Evolutionary conservation across 1,284 basidiomycete genomes (phyloP).

Genomic region (Austropuccinia psidii): DNA sequence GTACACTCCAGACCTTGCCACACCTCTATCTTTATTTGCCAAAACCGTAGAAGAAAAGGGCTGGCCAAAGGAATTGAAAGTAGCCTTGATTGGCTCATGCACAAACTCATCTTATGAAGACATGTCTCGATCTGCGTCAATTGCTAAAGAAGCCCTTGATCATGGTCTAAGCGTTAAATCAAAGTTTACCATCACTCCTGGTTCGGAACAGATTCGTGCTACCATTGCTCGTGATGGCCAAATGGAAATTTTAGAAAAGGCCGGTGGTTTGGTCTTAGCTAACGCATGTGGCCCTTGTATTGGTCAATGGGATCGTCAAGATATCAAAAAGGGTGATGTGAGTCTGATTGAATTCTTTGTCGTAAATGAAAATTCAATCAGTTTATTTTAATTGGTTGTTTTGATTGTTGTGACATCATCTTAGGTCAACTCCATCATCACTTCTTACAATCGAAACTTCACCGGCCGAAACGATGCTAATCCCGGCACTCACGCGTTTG

Average conservation of each 20-base stretch:
- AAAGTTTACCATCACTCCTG: slow-evolving; percentile 95
- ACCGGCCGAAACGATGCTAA: slow-evolving; percentile 99
- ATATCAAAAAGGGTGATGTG: slow-evolving; percentile 90
- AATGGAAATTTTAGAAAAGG: slow-evolving; percentile 74
- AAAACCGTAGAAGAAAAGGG: slow-evolving; percentile 85
- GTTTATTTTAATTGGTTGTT: background rate
- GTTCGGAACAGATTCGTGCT: slow-evolving; percentile 95
- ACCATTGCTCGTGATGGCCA: slow-evolving; percentile 95
- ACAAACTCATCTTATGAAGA: slow-evolving; percentile 99
- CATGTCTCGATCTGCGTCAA: slow-evolving; percentile 94
- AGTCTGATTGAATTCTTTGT: slow-evolving; percentile 69
- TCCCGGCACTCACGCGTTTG: slow-evolving; percentile 97
- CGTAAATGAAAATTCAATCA: background rate
- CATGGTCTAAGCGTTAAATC: slow-evolving; percentile 87
- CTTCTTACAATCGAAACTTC: slow-evolving; percentile 99
- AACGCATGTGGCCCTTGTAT: slow-evolving; percentile 99
- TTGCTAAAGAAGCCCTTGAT: slow-evolving; percentile 74
- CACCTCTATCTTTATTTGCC: slow-evolving; percentile 80
- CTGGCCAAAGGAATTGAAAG: slow-evolving; percentile 96
- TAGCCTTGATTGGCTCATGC: slow-evolving; percentile 96
- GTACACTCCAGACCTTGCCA: slow-evolving; percentile 63
- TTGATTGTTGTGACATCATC: too few species aligned
- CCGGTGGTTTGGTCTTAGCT: slow-evolving; percentile 87
- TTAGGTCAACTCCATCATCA: slow-evolving; percentile 59
- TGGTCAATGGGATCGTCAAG: slow-evolving; percentile 95